Evolutionary conservation across 2,329 filamentous ascomycete genomes (phyloP), one percentile per base, ranked within the genome.

Genomic region (Thelonectria blattea): DNA sequence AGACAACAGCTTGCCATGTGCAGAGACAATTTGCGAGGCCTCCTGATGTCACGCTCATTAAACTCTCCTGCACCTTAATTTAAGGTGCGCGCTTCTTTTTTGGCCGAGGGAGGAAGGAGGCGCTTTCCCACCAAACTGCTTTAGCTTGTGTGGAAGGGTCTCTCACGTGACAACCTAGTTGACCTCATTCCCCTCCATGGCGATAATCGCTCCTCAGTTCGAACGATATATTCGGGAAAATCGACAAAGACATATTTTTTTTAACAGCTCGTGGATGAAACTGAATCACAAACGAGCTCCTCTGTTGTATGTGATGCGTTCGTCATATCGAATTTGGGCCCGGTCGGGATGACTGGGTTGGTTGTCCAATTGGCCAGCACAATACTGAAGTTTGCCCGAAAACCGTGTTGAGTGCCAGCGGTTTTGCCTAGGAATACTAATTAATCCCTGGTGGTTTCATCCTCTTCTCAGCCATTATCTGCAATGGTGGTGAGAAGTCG

Each of bases 21-120:
- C 12, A 56, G n/a, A 22, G 39, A 18, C 48, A 37, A 17, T 20
- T n/a, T 43, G 41, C 32, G 57, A 56, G 57, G 57, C 57, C 57
- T 60, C 57, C 57, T 55, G 22, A 20, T 45, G 20, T 34, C 50
- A 53, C 34, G 10, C 7, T 37, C 34, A 37, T 37, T 37, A 37
- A 37, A 37, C 34, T 37, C 34, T 8, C 34, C 34, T 37, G 34
- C 34, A 27, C 37, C 37, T 53, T 34, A 53, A 32, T 49, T 53
- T 41, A 56, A 37, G 34, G 34, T 14, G 12, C 34, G 46, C 24
- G 39, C 37, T 32, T 32, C 17, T 32, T 12, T n/a, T 32, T 17
- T 30, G 27, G 27, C 27, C 8, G 27, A 30, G 22, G 22, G 22
- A 24, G 22, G 22, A 24, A 24, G 22, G 22, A 24, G 8, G 27